Percentiles rank a stretch among this genome's conserved stretches.
Evolutionary conservation across 768 basidiomycete genomes (phyloP).

Genomic region (Russula dissimulans): DNA sequence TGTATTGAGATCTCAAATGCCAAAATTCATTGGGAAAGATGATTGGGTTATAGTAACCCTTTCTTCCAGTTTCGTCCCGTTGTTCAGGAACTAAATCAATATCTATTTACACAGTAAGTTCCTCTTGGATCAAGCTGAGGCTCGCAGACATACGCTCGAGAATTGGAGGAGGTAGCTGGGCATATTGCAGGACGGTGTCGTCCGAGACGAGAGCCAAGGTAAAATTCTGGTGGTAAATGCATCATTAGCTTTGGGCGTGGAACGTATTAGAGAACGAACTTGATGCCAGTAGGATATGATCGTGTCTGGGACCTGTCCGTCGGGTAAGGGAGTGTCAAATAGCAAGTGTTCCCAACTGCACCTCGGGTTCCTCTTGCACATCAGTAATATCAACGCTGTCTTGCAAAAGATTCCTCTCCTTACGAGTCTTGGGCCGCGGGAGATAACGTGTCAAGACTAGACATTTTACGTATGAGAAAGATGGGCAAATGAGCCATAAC

Average conservation of each 20-base stretch:
- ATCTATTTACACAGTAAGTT: constrained; percentile 35
- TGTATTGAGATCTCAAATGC: constrained; percentile 73
- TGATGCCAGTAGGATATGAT: constrained; percentile 81
- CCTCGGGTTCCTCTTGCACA: constrained; percentile 43
- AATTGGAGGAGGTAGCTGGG: constrained; percentile 49
- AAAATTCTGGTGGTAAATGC: constrained; percentile 50
- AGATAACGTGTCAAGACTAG: constrained; percentile 83
- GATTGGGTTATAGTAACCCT: constrained; percentile 76
- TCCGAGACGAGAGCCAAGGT: constrained; percentile 83
- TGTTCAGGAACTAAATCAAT: constrained; percentile 48
- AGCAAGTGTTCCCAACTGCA: constrained; percentile 20
- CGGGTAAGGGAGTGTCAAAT: not conserved
- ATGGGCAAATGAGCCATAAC: constrained; percentile 3
- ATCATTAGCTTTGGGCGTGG: not conserved
- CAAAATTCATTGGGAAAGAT: constrained; percentile 95
- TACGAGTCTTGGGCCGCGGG: constrained; percentile 60
- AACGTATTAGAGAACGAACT: constrained; percentile 31
- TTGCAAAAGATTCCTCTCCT: constrained; percentile 71
- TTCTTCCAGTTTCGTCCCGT: constrained; percentile 56
- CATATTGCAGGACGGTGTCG: constrained; percentile 41
- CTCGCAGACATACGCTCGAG: constrained; percentile 44
- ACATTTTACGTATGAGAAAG: not conserved
- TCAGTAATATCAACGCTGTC: constrained; percentile 31
- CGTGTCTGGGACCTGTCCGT: constrained; percentile 4
- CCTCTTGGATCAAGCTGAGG: not conserved